These are phyloP conservation scores for Chlorella vulgaris DNA, from an alignment of 139 green algal species.

Conservation along the genomic window DNA sequence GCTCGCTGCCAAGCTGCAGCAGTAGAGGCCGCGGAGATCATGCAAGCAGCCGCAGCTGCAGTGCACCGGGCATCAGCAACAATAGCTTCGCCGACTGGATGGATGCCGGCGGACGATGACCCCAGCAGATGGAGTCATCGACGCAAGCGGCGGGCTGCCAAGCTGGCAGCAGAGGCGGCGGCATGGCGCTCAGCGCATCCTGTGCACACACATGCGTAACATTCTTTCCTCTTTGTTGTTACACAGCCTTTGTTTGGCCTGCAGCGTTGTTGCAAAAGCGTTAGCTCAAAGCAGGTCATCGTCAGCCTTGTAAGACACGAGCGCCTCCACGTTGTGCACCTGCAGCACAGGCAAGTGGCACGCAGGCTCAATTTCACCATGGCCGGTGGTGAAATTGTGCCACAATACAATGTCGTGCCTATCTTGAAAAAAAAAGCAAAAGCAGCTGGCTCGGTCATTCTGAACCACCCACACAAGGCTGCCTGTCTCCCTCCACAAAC, in stretches of 20 bases:
- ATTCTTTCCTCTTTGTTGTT: no score
- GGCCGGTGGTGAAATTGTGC: no score
- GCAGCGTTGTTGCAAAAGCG: not conserved
- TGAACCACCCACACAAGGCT: no score
- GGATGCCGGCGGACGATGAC: conserved; percentile 25
- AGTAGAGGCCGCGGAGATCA: not conserved
- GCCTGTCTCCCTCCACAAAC: no score
- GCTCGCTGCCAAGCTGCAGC: conserved; percentile 8
- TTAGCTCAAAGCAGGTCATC: conserved; percentile 14
- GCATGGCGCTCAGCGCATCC: not conserved
- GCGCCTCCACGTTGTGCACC: conserved; percentile 90
- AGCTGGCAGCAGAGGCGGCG: conserved; percentile 9
- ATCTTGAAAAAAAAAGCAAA: no score
- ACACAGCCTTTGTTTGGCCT: not conserved
- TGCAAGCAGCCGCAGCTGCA: not conserved
- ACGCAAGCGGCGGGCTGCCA: conserved; percentile 13
- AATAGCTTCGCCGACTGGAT: not conserved
- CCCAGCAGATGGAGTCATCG: not conserved
- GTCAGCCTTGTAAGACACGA: conserved; percentile 84
- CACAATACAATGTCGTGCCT: no score
- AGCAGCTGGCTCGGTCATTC: no score
- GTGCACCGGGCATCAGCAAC: not conserved
- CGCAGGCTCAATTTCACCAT: no score
- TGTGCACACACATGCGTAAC: no score
- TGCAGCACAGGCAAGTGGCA: conserved; percentile 21